phyloP scores from a whole-genome alignment of 768 basidiomycete species.

The Leccinum obscurum region DNA sequence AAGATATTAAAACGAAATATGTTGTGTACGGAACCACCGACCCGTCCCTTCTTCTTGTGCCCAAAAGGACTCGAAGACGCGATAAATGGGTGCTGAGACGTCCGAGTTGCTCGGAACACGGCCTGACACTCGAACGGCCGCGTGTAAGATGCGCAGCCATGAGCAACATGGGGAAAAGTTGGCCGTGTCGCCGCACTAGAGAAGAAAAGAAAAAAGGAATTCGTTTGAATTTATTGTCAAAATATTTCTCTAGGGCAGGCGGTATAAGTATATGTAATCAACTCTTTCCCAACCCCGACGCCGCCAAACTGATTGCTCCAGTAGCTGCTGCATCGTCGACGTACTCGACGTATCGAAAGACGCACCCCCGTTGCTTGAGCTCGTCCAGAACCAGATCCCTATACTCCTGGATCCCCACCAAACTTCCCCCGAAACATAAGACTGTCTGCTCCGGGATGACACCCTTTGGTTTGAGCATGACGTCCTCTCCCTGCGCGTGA shows the following conservation, averaged over 20 bases:
- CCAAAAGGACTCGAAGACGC: slow-evolving; percentile 39
- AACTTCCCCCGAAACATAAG: slow-evolving; percentile 77
- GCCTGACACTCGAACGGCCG: slow-evolving; percentile 89
- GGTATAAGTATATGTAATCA: neutral
- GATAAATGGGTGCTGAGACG: slow-evolving; percentile 80
- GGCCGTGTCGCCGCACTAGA: slow-evolving; percentile 84
- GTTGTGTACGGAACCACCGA: slow-evolving; percentile 67
- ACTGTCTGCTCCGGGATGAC: slow-evolving; percentile 58
- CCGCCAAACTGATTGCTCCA: slow-evolving; percentile 61
- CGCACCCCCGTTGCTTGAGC: slow-evolving; percentile 56
- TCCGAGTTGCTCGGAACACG: slow-evolving; percentile 73
- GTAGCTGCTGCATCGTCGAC: slow-evolving; percentile 67
- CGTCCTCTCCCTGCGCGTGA: slow-evolving; percentile 39
- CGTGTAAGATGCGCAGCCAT: slow-evolving; percentile 61
- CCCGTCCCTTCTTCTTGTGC: slow-evolving; percentile 59
- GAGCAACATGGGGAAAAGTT: slow-evolving; percentile 88
- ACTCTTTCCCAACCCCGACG: slow-evolving; percentile 1
- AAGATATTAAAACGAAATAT: neutral
- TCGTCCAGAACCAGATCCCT: slow-evolving; percentile 54
- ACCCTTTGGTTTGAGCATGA: slow-evolving; percentile 30
- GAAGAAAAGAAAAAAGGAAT: slow-evolving; percentile 10
- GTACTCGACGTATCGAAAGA: slow-evolving; percentile 64
- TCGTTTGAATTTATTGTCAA: neutral
- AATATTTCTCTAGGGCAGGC: slow-evolving; percentile 25
- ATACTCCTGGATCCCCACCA: slow-evolving; percentile 65